Evolutionary conservation across 2,329 filamentous ascomycete species (phyloP).

Genomic region (Xylaria sp.): DNA sequence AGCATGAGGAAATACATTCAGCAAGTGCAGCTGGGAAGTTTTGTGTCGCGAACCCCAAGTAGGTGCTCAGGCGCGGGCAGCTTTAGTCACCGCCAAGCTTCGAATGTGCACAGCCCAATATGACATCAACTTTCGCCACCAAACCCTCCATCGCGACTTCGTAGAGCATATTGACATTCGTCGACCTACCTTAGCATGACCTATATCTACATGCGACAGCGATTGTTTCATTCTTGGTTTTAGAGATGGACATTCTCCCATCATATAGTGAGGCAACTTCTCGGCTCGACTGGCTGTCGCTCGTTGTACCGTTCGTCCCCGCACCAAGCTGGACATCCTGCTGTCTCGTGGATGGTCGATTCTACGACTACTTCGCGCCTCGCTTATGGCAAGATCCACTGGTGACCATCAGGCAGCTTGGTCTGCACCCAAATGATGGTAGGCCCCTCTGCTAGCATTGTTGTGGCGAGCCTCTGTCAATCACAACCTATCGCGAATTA

Average conservation of each 20-base stretch:
- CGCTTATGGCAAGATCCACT: constrained; percentile 60
- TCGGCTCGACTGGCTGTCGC: constrained; percentile 54
- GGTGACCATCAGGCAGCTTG: constrained; percentile 45
- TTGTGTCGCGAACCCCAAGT: background rate
- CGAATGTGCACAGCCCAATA: constrained; percentile 1
- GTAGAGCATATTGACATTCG: background rate
- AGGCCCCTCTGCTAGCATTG: background rate
- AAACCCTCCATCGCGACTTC: background rate
- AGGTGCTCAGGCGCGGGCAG: background rate
- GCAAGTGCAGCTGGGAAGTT: background rate
- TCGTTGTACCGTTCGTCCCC: constrained; percentile 53
- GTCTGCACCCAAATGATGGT: constrained; percentile 54
- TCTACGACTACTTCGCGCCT: constrained; percentile 56
- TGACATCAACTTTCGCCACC: constrained; percentile 20
- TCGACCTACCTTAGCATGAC: background rate
- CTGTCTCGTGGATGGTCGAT: constrained; percentile 55
- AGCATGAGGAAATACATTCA: background rate
- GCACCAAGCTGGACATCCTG: constrained; percentile 51
- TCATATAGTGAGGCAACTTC: constrained; percentile 59
- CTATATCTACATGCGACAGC: background rate
- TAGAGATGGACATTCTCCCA: constrained; percentile 49
- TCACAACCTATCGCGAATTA: too few relatives aligned
- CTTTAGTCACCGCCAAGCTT: constrained; percentile 15
- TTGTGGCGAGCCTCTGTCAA: background rate
- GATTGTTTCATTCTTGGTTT: background rate